Percentiles rank a stretch among this genome's conserved stretches.
Conservation (phyloP, 257 asterid species). For the Schizonepeta tenuifolia region DNA sequence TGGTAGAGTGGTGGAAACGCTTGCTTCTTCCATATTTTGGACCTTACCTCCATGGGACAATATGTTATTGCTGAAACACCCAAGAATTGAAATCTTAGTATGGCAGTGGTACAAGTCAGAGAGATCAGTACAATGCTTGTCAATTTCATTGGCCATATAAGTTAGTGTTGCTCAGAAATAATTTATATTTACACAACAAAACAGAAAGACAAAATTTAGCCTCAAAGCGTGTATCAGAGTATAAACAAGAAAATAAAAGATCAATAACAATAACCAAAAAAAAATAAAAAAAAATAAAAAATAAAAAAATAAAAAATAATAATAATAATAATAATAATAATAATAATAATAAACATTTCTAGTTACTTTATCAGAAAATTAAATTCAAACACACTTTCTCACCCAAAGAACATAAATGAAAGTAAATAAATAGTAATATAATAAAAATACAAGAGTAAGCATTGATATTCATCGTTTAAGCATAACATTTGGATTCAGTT, state of each 20-base stretch:
- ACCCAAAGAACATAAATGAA: not conserved
- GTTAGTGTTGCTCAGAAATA: not conserved
- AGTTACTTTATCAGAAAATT: not conserved
- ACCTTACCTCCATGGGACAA: no score
- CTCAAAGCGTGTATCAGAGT: constrained; percentile 4
- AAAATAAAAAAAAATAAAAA: no score
- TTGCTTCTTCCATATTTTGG: no score
- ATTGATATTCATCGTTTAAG: not conserved
- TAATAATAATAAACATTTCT: no score
- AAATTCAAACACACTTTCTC: not conserved
- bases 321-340: no score
- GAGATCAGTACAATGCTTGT: constrained; percentile 9
- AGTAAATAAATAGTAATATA: not conserved
- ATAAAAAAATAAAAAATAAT: no score
- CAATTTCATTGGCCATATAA: not conserved
- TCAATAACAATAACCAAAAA: no score
- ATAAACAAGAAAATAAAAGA: no score
- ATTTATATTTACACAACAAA: not conserved
- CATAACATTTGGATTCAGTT: not conserved
- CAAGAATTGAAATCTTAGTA: no score
- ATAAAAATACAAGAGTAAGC: no score
- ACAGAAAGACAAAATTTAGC: not conserved
- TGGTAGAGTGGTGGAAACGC: no score
- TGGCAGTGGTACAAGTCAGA: constrained; percentile 7
- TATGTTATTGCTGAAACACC: no score